These are phyloP conservation scores for Puccinia sorghi DNA, from an alignment of 1,284 basidiomycete species.

Conservation along the genomic window DNA sequence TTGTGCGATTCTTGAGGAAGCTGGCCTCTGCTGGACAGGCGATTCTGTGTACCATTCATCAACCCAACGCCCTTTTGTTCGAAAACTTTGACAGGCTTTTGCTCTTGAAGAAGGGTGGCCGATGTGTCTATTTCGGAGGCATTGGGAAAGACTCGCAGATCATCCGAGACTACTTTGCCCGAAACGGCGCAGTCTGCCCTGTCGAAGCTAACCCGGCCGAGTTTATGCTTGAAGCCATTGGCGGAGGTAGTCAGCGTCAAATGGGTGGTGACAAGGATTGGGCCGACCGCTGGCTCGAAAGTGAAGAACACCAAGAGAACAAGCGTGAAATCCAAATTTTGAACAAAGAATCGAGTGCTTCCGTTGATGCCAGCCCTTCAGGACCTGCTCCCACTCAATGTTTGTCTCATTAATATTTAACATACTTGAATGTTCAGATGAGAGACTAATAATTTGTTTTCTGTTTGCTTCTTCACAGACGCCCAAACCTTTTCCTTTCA, in stretches of 20 bases:
- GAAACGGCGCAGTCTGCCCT: conserved; percentile 62
- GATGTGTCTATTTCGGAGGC: conserved; percentile 65
- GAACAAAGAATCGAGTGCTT: conserved; percentile 50
- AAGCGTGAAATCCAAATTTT: conserved; percentile 59
- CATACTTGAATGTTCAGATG: background rate
- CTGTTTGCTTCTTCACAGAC: conserved; percentile 50
- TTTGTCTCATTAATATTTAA: conserved; percentile 20
- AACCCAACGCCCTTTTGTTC: conserved; percentile 68
- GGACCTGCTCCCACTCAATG: conserved; percentile 51
- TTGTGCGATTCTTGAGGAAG: conserved; percentile 73
- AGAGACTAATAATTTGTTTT: background rate
- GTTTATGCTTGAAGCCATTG: conserved; percentile 66
- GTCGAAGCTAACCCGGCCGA: conserved; percentile 61
- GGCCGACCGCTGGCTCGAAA: conserved; percentile 70
- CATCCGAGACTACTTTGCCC: conserved; percentile 64
- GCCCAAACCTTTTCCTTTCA: conserved; percentile 77
- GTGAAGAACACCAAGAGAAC: conserved; percentile 57
- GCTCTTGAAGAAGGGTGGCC: conserved; percentile 61
- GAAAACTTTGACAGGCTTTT: conserved; percentile 68
- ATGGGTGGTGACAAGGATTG: conserved; percentile 70
- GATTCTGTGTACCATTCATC: conserved; percentile 64
- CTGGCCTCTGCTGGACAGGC: conserved; percentile 84
- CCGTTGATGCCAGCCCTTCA: conserved; percentile 47
- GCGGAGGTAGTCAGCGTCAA: conserved; percentile 68
- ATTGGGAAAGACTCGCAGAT: conserved; percentile 63